A percentile compares a stretch with the other conserved stretches of the same genome.
These are phyloP conservation scores for Auxenochlorella pyrenoidosa DNA, from an alignment of 139 green algal species.

Conservation along the genomic window DNA sequence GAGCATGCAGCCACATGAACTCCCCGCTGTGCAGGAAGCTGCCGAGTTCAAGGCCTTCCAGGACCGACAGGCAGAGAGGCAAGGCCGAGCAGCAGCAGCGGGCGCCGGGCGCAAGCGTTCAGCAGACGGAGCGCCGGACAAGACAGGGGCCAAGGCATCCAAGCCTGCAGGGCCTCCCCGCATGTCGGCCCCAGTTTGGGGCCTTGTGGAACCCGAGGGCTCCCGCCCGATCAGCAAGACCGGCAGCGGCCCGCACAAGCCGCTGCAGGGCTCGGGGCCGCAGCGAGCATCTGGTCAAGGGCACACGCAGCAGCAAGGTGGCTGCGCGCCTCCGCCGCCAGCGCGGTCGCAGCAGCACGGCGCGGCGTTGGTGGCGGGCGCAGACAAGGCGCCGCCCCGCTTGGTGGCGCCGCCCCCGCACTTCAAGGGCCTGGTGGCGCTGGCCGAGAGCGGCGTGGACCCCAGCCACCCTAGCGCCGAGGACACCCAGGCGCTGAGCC, in stretches of 20 bases:
- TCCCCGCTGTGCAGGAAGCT: not conserved
- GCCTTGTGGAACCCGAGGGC: not conserved
- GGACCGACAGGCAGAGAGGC: not conserved
- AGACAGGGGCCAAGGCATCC: slow-evolving; percentile 1
- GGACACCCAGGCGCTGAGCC: slow-evolving; percentile 5
- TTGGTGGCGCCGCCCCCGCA: not conserved
- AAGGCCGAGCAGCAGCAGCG: not conserved
- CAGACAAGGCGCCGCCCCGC: not conserved
- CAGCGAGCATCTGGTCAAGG: too few relatives aligned
- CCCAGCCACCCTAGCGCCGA: slow-evolving; percentile 3
- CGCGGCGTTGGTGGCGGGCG: not conserved
- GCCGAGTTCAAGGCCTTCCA: not conserved
- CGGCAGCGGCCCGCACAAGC: not conserved
- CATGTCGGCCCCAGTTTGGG: not conserved
- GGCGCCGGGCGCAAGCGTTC: slow-evolving; percentile 5
- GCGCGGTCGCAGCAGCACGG: not conserved
- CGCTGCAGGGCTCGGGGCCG: not conserved
- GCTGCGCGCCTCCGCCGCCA: too few relatives aligned
- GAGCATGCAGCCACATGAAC: not conserved
- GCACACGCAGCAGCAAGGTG: too few relatives aligned
- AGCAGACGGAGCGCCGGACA: not conserved
- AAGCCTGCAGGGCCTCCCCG: too few relatives aligned
- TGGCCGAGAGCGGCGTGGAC: not conserved
- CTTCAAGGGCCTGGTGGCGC: not conserved
- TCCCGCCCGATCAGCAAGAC: slow-evolving; percentile 3